phyloP scores from a whole-genome alignment of 179 eudicot genomes.

The Amaranthus tricolor region DNA sequence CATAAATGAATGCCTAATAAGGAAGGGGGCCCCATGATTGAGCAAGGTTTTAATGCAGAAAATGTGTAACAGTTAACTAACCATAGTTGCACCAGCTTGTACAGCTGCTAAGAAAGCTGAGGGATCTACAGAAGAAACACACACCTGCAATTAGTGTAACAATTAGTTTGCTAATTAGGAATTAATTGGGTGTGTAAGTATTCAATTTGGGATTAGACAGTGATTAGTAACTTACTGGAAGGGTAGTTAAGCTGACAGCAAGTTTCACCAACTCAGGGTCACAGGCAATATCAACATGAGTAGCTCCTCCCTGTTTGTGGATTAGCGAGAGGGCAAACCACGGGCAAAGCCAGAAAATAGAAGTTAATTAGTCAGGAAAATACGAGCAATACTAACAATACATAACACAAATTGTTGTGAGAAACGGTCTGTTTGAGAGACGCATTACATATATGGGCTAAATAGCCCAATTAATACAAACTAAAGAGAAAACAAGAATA shows the following conservation, averaged over 20 bases:
- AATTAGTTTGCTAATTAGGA: background rate
- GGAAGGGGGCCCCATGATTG: too few species aligned
- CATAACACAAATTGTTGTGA: too few species aligned
- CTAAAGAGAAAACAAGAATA: too few species aligned
- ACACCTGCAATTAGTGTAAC: constrained; percentile 46
- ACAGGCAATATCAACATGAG: constrained; percentile 92
- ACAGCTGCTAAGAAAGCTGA: constrained; percentile 73
- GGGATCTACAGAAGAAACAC: constrained; percentile 92
- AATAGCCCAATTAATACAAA: too few species aligned
- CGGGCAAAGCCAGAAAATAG: too few species aligned
- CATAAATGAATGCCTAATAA: too few species aligned
- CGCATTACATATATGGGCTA: too few species aligned
- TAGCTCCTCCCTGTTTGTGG: constrained; percentile 79
- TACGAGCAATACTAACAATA: too few species aligned
- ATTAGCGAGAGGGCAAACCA: too few species aligned
- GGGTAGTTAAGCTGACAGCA: constrained; percentile 68
- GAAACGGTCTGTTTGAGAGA: too few species aligned
- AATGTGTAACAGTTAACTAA: constrained; percentile 24
- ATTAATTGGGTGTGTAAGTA: background rate
- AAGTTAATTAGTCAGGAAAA: too few species aligned
- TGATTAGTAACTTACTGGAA: constrained; percentile 48
- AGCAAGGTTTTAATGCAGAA: too few species aligned
- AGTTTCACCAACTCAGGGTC: constrained; percentile 85
- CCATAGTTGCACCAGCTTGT: constrained; percentile 93
- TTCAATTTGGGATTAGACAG: background rate